Evolutionary conservation across 2,329 filamentous ascomycete species (phyloP), one percentile per base, ranked within the genome.

Genomic region (Aspergillus proliferans): DNA sequence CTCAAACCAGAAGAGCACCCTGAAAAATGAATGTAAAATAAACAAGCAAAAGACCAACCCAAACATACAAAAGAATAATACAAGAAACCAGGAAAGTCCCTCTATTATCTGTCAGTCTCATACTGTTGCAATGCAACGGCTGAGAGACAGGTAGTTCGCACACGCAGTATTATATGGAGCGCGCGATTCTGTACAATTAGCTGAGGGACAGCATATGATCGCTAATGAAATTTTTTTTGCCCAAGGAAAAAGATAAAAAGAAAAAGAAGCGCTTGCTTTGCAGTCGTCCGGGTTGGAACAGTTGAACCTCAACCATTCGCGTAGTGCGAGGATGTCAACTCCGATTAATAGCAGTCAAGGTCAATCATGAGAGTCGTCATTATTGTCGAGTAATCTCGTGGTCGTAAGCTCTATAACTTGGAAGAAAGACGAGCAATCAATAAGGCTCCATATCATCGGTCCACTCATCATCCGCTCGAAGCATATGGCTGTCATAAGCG

Each of bases 391-490:
- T 51, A 49, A 44, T 55, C 44, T 52, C 55, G 46, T 55, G 53
- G 51, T 52, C 49, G 49, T 50, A 44, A 48, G 51, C 52, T 54
- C 47, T 50, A 49, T 38, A 26, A 45, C 41, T 43, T 46, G 26
- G 14, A 42, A 47, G 46, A 43, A 40, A 47, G 50, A 47, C 49
- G 46, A 48, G 36, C 41, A 47, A 51, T 60, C 58, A 74, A 51
- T 73, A 73, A 21, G 67, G 58, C 54, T 73, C 71, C 51, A 70
- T 60, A 26, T 80, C 76, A 54, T 79, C 76, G 4, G 76, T 77
- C 78, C 77, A 80, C 45, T 72, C 76, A 34, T 43, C 41, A 49
- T 71, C 71, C 21, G 75, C 70, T 41, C 71, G 68, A 33, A 76
- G 64, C 52, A 73, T 67, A 36, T 73, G 71, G 24, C 68, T 67